Evolutionary conservation across 352 stramenopile genomes (phyloP).

Genomic region (Phytopythium mirpurense): DNA sequence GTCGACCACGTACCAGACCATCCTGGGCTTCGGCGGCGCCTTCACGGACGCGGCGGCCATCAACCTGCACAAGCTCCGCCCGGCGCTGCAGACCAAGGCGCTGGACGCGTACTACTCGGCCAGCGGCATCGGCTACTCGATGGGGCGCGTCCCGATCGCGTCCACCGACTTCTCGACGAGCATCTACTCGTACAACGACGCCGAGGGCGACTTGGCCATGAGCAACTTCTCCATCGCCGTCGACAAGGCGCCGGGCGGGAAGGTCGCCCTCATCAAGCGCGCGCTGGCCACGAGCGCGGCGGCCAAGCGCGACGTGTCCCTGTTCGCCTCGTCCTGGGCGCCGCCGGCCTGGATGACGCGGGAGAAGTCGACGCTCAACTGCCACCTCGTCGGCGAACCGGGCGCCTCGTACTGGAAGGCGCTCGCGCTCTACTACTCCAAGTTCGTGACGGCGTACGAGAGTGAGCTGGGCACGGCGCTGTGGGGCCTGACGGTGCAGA

Average conservation of each 20-base stretch:
- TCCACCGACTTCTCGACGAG: constrained; percentile 72
- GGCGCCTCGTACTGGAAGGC: constrained; percentile 41
- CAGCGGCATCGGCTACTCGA: constrained; percentile 57
- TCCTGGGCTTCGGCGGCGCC: constrained; percentile 75
- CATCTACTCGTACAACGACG: constrained; percentile 39
- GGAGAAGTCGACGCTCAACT: constrained; percentile 42
- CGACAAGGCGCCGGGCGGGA: constrained; percentile 41
- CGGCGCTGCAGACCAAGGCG: constrained; percentile 42
- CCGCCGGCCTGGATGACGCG: constrained; percentile 79
- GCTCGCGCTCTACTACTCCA: constrained; percentile 75
- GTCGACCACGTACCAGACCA: constrained; percentile 42
- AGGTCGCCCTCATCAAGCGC: constrained; percentile 31
- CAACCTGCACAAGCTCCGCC: constrained; percentile 61
- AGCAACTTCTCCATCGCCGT: constrained; percentile 64
- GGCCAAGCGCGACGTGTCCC: constrained; percentile 22
- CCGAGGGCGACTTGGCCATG: constrained; percentile 33
- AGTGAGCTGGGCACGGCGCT: constrained; percentile 37
- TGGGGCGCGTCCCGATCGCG: constrained; percentile 69
- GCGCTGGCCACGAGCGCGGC: constrained; percentile 20
- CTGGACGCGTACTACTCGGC: constrained; percentile 61
- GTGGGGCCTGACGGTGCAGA: constrained; percentile 75
- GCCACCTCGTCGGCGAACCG: constrained; percentile 32
- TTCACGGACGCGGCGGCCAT: constrained; percentile 78
- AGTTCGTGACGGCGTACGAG: constrained; percentile 72
- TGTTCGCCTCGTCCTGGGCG: constrained; percentile 75